Evolutionary conservation across 2,329 filamentous ascomycete genomes (phyloP), one percentile per base, ranked within the genome.

Genomic region (Endoconidiophora laricicola): DNA sequence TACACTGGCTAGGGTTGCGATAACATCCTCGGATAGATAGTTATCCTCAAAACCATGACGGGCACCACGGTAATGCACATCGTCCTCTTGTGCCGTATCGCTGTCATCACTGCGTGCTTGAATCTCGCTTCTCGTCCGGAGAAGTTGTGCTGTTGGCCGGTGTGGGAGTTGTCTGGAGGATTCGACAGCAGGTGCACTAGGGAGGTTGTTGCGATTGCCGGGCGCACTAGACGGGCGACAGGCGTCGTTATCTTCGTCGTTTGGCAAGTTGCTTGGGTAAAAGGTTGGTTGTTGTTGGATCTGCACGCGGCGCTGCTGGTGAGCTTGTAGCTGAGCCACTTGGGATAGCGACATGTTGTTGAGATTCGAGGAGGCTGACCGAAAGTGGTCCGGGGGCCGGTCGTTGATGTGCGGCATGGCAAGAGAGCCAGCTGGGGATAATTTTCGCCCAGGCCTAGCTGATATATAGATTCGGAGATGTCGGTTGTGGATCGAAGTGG

Each of bases 41-140:
- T 94, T 86, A 57, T 88, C 83, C 61, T 94, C 86, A 69, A 91
- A 95, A 44, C 88, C 88, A 67, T 95, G 88, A 45, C 88, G 77
- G 63, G 73, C 73, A 6, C 74, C 74, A 70, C 72, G 74, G 56
- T 72, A 69, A 41, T 66, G 64, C 29, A 70, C 62, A 40, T 72
- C 69, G 3, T 72, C 69, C 12, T 71, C 69, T 46, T 63, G 60
- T 40, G 69, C 68, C 40, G 62, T 54, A 16, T 69, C 64, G 14
- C 67, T 60, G 22, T 66, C 64, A 37, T 65, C 61, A 49, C 58
- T 61, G 23, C 66, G 68, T 41, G 67, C 61, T 24, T 63, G 66
- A 57, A 69, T 71, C 56, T 79, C 74, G 60, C 73, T 78, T 63
- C 72, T 75, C 52, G 75, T 76, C 48, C 75, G 69, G 47, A 71